A percentile compares a stretch with the other conserved stretches of the same genome.
These are phyloP conservation scores for Carnegiea gigantea DNA, from an alignment of 179 eudicot species.

Conservation along the genomic window DNA sequence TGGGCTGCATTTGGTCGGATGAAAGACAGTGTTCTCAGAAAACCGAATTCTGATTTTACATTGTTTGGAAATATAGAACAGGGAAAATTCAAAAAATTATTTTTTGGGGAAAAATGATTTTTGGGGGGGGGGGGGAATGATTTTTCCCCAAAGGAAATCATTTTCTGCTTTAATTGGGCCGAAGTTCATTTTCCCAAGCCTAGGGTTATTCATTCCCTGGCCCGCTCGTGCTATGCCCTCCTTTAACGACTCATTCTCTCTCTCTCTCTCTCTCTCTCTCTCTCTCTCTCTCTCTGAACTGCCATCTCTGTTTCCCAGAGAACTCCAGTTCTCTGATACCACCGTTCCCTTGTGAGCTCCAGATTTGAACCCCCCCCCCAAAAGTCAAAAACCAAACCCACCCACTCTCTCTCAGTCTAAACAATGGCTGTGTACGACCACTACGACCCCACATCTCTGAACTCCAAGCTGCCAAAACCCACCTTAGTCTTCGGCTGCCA, in stretches of 20 bases:
- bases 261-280: not conserved
- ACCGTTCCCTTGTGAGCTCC: not conserved
- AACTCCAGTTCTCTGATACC: conserved; percentile 2
- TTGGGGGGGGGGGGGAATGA: too few species aligned
- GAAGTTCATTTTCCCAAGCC: too few species aligned
- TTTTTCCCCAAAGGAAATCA: too few species aligned
- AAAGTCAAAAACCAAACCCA: not conserved
- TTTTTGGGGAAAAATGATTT: too few species aligned
- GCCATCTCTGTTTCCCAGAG: not conserved
- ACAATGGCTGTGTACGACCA: conserved; percentile 51
- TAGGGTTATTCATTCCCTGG: too few species aligned
- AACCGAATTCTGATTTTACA: too few species aligned
- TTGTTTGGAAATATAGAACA: too few species aligned
- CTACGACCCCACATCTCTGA: conserved; percentile 32
- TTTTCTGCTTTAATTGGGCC: too few species aligned
- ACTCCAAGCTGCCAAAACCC: conserved; percentile 63
- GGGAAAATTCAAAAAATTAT: too few species aligned
- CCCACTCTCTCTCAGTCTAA: not conserved
- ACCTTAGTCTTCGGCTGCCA: conserved; percentile 82
- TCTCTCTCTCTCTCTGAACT: not conserved
- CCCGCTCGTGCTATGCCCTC: too few species aligned
- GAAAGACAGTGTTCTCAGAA: too few species aligned
- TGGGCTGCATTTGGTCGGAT: not conserved
- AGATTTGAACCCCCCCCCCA: not conserved
- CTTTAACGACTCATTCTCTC: not conserved